These are phyloP conservation scores for Elaeagnus macrophylla DNA, from an alignment of 306 rosid genomes.

Conservation along the genomic window DNA sequence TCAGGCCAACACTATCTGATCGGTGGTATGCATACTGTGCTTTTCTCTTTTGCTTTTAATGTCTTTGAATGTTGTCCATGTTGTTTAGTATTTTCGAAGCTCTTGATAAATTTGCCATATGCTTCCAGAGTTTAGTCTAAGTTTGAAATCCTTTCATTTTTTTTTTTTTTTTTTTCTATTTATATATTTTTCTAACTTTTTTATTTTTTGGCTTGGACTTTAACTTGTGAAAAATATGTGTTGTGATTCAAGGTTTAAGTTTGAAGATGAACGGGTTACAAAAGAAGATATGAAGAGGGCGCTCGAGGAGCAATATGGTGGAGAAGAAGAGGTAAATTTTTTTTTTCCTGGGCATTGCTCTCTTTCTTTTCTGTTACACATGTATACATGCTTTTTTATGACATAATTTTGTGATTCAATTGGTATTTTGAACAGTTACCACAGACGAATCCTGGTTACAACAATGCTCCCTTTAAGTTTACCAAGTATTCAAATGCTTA, in stretches of 20 bases:
- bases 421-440: constrained; percentile 54
- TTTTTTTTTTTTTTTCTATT: not conserved
- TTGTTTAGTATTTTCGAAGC: not conserved
- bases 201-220: not conserved
- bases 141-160: not conserved
- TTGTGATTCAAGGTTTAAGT: constrained; percentile 59
- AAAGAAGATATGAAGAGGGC: constrained; percentile 94
- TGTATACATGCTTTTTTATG: constrained; percentile 10
- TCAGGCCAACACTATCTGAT: constrained; percentile 92
- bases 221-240: not conserved
- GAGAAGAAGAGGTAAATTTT: constrained; percentile 86
- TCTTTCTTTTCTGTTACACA: constrained; percentile 10
- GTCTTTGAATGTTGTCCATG: constrained; percentile 13
- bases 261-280: constrained; percentile 95
- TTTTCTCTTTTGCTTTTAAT: constrained; percentile 11
- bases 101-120: not conserved
- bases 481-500: constrained; percentile 97
- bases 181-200: not conserved
- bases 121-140: not conserved
- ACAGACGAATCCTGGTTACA: constrained; percentile 97
- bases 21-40: constrained; percentile 55
- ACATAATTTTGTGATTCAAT: constrained; percentile 10
- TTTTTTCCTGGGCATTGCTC: constrained; percentile 1
- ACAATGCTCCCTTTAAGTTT: constrained; percentile 88
- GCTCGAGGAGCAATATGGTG: constrained; percentile 97